Evolutionary conservation across 257 asterid genomes (phyloP).

Genomic region (Jaltomata sinuosa): DNA sequence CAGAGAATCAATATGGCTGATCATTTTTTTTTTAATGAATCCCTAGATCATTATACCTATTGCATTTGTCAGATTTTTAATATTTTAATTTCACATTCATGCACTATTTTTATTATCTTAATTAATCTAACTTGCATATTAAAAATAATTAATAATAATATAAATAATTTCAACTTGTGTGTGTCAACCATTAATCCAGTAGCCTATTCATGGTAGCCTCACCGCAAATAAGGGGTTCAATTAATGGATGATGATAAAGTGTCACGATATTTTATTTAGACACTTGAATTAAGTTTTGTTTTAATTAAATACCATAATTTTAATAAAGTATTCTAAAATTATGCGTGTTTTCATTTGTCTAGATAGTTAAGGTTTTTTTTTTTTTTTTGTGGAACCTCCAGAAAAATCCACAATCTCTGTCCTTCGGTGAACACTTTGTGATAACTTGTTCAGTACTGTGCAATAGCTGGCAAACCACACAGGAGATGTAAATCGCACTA

Average conservation of each 20-base stretch:
- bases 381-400: too few species aligned
- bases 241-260: background rate
- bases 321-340: background rate
- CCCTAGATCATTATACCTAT: constrained; percentile 15
- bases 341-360: too few species aligned
- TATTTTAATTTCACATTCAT: background rate
- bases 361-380: too few species aligned
- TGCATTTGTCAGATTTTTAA: constrained; percentile 16
- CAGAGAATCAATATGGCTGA: background rate
- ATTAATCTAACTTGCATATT: background rate
- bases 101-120: background rate
- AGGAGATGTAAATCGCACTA: too few species aligned
- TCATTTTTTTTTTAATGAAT: constrained; percentile 1
- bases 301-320: background rate
- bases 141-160: background rate
- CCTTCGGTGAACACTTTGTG: too few species aligned
- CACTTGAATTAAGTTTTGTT: background rate
- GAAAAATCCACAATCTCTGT: too few species aligned
- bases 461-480: too few species aligned
- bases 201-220: background rate
- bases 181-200: background rate
- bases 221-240: background rate
- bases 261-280: background rate
- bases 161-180: background rate
- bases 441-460: too few species aligned